Evolutionary conservation across 208 protist genomes (phyloP).

Genomic region (Leishmania aethiopica): DNA sequence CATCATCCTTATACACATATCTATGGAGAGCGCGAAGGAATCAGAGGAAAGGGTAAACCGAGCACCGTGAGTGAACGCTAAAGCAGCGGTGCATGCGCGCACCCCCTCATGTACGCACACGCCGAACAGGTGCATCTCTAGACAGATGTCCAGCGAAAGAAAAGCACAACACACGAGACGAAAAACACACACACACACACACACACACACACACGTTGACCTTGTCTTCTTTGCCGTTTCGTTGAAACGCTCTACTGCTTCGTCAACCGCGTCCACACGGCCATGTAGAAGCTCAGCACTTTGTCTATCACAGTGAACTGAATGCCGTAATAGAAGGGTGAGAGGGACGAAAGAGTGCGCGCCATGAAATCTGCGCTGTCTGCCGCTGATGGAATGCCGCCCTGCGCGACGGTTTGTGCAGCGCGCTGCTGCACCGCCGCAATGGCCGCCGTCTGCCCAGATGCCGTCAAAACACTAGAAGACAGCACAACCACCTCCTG

Average conservation of each 20-base stretch:
- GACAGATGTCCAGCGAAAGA: not conserved
- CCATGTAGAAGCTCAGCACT: slow-evolving; percentile 83
- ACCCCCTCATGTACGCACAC: not conserved
- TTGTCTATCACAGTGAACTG: slow-evolving; percentile 73
- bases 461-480: slow-evolving; percentile 37
- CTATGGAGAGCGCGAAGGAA: not conserved
- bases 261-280: slow-evolving; percentile 73
- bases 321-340: slow-evolving; percentile 66
- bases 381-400: slow-evolving; percentile 36
- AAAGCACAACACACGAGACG: not conserved
- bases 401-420: slow-evolving; percentile 24
- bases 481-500: slow-evolving; percentile 44
- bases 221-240: not conserved
- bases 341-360: slow-evolving; percentile 37
- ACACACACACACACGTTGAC: not conserved
- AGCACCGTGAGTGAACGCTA: too few relatives aligned
- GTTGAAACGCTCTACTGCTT: slow-evolving; percentile 18
- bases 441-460: slow-evolving; percentile 53
- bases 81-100: not conserved
- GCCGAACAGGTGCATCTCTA: not conserved
- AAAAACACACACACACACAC: not conserved
- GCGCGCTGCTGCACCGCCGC: slow-evolving; percentile 31
- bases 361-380: slow-evolving; percentile 67
- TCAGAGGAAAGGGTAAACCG: not conserved
- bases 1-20: not conserved